Evolutionary conservation across 306 rosid genomes (phyloP).

Genomic region (Cucurbita moschata): DNA sequence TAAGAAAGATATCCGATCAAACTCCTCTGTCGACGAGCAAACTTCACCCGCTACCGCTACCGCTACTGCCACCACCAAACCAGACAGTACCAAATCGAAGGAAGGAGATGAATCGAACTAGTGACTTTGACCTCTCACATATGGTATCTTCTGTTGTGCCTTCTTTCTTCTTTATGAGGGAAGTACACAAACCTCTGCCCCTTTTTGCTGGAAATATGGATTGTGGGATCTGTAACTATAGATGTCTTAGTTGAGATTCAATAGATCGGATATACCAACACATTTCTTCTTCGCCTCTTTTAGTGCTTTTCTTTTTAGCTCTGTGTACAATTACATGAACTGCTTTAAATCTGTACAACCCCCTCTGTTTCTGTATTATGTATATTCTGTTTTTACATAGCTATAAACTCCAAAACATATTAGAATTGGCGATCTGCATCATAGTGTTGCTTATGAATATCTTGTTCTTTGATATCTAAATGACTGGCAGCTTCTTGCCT

Average conservation of each 20-base stretch:
- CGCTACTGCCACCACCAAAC: background rate
- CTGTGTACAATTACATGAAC: background rate
- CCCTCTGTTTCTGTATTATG: background rate
- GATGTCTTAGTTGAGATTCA: conserved; percentile 9
- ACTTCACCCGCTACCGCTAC: conserved; percentile 13
- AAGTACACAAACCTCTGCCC: background rate
- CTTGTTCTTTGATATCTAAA: too few species aligned
- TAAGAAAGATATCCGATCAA: conserved; percentile 38
- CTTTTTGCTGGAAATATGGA: conserved; percentile 6
- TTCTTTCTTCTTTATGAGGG: background rate
- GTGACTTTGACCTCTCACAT: background rate
- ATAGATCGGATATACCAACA: background rate
- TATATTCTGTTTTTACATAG: too few species aligned
- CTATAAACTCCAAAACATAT: too few species aligned
- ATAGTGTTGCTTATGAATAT: too few species aligned
- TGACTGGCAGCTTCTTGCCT: too few species aligned
- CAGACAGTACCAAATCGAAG: conserved; percentile 22
- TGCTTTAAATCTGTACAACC: conserved; percentile 8
- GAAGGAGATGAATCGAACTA: conserved; percentile 9
- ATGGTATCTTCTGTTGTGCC: background rate
- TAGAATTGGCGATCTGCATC: too few species aligned
- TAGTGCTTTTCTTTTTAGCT: conserved; percentile 4
- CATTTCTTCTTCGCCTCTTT: background rate
- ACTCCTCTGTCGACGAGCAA: conserved; percentile 22
- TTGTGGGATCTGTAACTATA: conserved; percentile 11